phyloP scores from a whole-genome alignment of 768 basidiomycete species.

The Termitomyces sp. region DNA sequence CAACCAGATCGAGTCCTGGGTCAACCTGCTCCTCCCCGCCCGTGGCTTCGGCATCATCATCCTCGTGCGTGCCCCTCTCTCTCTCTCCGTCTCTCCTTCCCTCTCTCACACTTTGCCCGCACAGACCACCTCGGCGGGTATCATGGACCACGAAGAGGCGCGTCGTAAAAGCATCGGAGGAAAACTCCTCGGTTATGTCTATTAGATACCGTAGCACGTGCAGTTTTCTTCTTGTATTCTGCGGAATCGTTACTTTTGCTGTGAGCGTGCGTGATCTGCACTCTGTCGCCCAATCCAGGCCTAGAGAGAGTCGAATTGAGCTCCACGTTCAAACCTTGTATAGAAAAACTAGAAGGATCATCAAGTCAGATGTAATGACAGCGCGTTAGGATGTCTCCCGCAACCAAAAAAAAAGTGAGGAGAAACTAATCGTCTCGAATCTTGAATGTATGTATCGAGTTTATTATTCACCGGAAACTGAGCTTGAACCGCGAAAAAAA shows the following conservation, averaged over 20 bases:
- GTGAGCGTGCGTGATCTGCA: no score
- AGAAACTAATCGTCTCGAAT: no score
- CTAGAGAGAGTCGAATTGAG: no score
- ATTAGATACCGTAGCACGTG: slow-evolving; percentile 43
- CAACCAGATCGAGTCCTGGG: slow-evolving; percentile 91
- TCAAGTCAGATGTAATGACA: no score
- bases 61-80: slow-evolving; percentile 65
- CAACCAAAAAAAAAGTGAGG: no score
- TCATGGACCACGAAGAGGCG: slow-evolving; percentile 98
- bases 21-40: slow-evolving; percentile 93
- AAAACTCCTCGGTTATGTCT: slow-evolving; percentile 89
- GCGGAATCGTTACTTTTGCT: background rate
- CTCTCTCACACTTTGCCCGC: background rate
- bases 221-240: background rate
- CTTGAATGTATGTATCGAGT: no score
- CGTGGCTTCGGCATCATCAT: slow-evolving; percentile 97
- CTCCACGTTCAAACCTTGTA: no score
- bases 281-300: no score
- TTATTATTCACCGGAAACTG: no score
- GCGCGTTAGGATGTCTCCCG: no score
- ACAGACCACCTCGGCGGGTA: slow-evolving; percentile 95
- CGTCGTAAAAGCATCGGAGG: slow-evolving; percentile 98
- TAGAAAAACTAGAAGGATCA: no score
- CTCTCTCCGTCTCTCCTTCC: background rate
- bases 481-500: no score